Percentiles rank a stretch among this genome's conserved stretches.
Evolutionary conservation across 805 yeast genomes (phyloP).

Genomic region (Cyberlindnera veronae): DNA sequence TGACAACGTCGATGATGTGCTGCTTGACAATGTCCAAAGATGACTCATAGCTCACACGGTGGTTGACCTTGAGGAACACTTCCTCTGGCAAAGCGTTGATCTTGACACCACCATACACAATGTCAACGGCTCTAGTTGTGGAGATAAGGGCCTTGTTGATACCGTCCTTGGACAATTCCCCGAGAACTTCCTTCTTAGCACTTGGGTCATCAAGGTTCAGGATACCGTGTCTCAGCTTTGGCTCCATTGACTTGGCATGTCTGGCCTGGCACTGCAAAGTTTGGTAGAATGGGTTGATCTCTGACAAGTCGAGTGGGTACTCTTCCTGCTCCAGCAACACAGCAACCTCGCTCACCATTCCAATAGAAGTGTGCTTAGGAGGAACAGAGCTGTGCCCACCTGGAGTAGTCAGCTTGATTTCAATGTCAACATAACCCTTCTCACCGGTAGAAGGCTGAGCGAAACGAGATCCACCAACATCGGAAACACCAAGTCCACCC

Average conservation of each 20-base stretch:
- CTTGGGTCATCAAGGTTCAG: constrained; percentile 23
- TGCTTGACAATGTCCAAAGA: constrained; percentile 32
- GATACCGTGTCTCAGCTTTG: constrained; percentile 29
- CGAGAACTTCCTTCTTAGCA: constrained; percentile 34
- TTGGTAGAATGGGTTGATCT: constrained; percentile 57
- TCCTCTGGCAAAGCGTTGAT: constrained; percentile 72
- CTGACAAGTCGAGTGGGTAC: constrained; percentile 26
- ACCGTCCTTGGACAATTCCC: constrained; percentile 15
- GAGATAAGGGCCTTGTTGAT: constrained; percentile 14
- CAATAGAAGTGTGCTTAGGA: constrained; percentile 60
- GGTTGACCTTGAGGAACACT: constrained; percentile 48
- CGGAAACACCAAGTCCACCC: constrained; percentile 38
- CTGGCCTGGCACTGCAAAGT: constrained; percentile 58
- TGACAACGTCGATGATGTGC: constrained; percentile 10
- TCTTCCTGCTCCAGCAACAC: constrained; percentile 46
- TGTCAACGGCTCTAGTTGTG: constrained; percentile 25
- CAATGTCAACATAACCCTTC: constrained; percentile 55
- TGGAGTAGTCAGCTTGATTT: constrained; percentile 48
- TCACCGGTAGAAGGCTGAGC: constrained; percentile 58
- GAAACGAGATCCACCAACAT: constrained; percentile 34
- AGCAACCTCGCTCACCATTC: constrained; percentile 38
- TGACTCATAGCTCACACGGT: constrained; percentile 60
- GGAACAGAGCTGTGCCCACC: constrained; percentile 84
- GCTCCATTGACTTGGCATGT: constrained; percentile 30
- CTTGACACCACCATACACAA: constrained; percentile 66